phyloP scores from a whole-genome alignment of 495 filamentous ascomycete genomes.

The Wilcoxina mikolae region DNA sequence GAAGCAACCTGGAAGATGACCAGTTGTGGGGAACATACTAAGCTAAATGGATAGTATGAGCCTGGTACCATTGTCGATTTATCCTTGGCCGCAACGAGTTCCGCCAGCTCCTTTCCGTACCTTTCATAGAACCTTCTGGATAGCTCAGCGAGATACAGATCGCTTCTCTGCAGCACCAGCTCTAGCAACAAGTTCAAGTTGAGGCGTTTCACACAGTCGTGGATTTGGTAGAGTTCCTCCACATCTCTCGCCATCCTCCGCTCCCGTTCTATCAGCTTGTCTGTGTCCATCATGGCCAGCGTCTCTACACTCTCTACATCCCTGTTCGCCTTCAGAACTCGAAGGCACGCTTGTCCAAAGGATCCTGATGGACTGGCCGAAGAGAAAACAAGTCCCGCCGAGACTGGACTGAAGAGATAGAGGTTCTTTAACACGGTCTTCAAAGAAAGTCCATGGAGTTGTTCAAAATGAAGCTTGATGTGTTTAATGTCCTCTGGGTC shows the following conservation, averaged over 20 bases:
- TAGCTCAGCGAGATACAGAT: conserved; percentile 19
- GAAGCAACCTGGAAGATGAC: not conserved
- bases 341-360: conserved; percentile 14
- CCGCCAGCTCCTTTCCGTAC: conserved; percentile 17
- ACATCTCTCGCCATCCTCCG: conserved; percentile 15
- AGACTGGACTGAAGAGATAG: conserved; percentile 8
- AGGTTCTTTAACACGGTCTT: conserved; percentile 12
- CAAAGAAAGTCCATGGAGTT: conserved; percentile 13
- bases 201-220: conserved; percentile 11
- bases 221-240: conserved; percentile 16
- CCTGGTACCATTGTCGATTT: conserved; percentile 7
- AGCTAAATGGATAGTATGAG: conserved; percentile 11
- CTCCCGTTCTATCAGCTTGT: conserved; percentile 13
- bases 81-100: conserved; percentile 19
- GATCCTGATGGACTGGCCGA: conserved; percentile 8
- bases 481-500: conserved; percentile 14
- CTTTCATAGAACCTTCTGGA: conserved; percentile 16
- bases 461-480: conserved; percentile 17
- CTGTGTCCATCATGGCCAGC: conserved; percentile 11
- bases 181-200: conserved; percentile 15
- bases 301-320: conserved; percentile 17
- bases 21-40: conserved; percentile 9
- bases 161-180: conserved; percentile 13
- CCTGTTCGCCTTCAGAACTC: conserved; percentile 9
- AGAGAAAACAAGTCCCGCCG: conserved; percentile 6